phyloP scores from a whole-genome alignment of 139 green algal species.

The Desmodesmus armatus region DNA sequence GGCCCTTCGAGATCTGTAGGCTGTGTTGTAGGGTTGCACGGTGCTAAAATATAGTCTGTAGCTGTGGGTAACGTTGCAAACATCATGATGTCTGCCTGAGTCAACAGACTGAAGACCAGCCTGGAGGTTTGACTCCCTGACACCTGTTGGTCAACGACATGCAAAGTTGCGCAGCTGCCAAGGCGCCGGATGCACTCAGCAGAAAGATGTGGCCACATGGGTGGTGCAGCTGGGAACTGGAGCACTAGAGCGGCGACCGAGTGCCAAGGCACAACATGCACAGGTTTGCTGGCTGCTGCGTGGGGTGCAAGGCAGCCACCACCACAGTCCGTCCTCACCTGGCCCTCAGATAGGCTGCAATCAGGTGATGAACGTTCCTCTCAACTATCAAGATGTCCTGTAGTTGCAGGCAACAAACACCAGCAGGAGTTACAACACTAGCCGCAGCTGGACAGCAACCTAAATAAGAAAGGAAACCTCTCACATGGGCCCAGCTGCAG shows the following conservation, averaged over 20 bases:
- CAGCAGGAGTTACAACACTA: not conserved
- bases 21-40: not conserved
- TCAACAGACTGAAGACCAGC: not conserved
- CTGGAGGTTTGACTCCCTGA: not conserved
- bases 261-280: not conserved
- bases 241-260: not conserved
- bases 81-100: not conserved
- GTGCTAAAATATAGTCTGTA: not conserved
- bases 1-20: not conserved
- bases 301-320: too few relatives aligned
- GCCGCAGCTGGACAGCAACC: not conserved
- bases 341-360: not conserved
- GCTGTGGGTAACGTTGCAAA: too few relatives aligned
- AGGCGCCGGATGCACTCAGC: not conserved
- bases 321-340: not conserved
- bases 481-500: too few relatives aligned
- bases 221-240: not conserved
- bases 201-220: not conserved
- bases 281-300: not conserved
- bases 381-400: conserved; percentile 1
- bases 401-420: not conserved
- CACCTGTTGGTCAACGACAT: not conserved
- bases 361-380: not conserved
- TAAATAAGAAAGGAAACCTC: too few relatives aligned
- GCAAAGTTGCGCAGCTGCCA: not conserved